Evolutionary conservation across 257 asterid species (phyloP).

Genomic region (Petunia secreta): DNA sequence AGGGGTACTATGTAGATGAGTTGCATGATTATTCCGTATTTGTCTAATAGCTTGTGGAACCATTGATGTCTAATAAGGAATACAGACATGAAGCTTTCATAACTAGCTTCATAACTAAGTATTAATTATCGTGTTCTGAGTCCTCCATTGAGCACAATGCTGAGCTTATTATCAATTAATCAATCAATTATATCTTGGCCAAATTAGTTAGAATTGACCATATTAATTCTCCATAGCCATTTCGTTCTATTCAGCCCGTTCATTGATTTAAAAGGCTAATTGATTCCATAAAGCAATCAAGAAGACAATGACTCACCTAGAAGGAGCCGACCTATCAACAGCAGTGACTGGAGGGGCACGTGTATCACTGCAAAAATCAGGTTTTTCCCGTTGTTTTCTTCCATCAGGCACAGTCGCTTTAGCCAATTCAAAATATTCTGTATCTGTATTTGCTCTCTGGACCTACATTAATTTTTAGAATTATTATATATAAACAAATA

Average conservation of each 20-base stretch:
- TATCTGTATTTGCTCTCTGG: conserved; percentile 49
- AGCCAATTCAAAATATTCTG: conserved; percentile 55
- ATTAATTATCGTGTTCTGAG: too few species aligned
- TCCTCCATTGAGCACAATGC: neutral
- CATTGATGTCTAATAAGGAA: too few species aligned
- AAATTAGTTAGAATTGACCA: conserved; percentile 1
- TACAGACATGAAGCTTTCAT: too few species aligned
- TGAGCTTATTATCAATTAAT: conserved; percentile 5
- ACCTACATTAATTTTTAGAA: conserved; percentile 50
- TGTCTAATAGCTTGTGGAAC: neutral
- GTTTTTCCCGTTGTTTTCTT: conserved; percentile 54
- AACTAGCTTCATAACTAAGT: too few species aligned
- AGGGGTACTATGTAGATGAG: neutral
- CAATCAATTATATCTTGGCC: neutral
- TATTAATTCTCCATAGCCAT: conserved; percentile 3
- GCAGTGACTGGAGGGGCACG: conserved; percentile 46
- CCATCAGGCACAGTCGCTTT: conserved; percentile 45
- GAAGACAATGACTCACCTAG: conserved; percentile 49
- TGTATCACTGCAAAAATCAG: conserved; percentile 46
- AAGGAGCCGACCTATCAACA: conserved; percentile 55
- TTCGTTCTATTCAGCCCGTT: conserved; percentile 1
- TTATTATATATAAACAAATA: conserved; percentile 12
- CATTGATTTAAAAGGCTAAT: neutral
- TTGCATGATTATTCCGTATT: neutral
- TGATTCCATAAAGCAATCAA: neutral